Base-by-base conservation (phyloP, 305 asterid species). In the Fraxinus sp. region DNA sequence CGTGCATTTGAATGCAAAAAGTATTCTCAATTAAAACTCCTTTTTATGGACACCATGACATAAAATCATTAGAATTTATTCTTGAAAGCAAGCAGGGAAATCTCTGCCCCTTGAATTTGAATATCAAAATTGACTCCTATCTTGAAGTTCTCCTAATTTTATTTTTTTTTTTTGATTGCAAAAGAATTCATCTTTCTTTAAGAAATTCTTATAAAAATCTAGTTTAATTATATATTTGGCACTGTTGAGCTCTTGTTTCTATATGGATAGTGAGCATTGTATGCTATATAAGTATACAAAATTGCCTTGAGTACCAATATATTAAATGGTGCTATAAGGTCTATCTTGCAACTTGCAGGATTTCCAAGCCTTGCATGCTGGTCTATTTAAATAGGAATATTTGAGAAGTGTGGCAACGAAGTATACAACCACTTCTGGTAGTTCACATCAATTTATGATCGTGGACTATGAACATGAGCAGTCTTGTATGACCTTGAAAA, bases 341-440 rank as follows among this genome's bases (percentile, higher is more conserved):
- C 24, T 59, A 5, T 59, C 57, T 0, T 18, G 30, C 70, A 59
- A 59, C 70, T 68, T 28, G 37, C 75, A 68, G 37, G 37, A 28
- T 28, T 68, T 68, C 75, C 18, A 68, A 62, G 75, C 75, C 74
- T 68, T 26, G 75, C 75, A 68, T 9, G 36, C 75, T 68, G 75
- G 20, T 10, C 75, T 10, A 13, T 26, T n/a, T 26, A 20, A 20
- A 18, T 20, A 28, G 37, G 75, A 68, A 68, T 10, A 8, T 68
- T 24, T 28, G 37, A 28, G 18, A 68, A 28, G 75, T 26, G 20
- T 68, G 37, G 20, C 5, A 68, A 68, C 37, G 3, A 18, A 20
- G 30, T 18, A 7, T 10, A 7, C 11, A 20, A 68, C 18, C 36
- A 68, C 75, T 68, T 24, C n/a, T 68, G 37, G 3, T 26, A 62